Evolutionary conservation across 2,329 filamentous ascomycete species (phyloP).

Genomic region (Cephalotrichum gorgonifer): DNA sequence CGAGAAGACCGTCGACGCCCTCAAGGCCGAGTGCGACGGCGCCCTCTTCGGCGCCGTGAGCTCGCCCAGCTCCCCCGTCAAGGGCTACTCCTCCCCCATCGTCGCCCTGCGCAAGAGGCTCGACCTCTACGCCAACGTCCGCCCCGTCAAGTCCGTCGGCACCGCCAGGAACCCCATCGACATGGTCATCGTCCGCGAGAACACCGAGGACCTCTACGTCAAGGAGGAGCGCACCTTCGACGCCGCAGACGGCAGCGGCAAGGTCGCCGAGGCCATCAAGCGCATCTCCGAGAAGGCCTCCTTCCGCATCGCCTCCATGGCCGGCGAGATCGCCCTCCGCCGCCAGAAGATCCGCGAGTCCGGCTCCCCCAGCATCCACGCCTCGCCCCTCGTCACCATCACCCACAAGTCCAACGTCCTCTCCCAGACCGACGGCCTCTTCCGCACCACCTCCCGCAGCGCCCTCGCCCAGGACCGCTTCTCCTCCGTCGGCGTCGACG

Average conservation of each 20-base stretch:
- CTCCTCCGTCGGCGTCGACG: constrained; percentile 60
- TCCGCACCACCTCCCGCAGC: constrained; percentile 67
- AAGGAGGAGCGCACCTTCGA: constrained; percentile 88
- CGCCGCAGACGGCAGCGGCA: constrained; percentile 55
- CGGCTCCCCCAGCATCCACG: constrained; percentile 49
- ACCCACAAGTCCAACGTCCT: constrained; percentile 98
- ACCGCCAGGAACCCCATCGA: constrained; percentile 66
- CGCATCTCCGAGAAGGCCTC: constrained; percentile 82
- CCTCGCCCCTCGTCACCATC: constrained; percentile 72
- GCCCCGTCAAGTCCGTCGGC: constrained; percentile 77
- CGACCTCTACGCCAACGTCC: constrained; percentile 93
- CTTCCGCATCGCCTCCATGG: constrained; percentile 81
- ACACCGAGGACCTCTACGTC: constrained; percentile 97
- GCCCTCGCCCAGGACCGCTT: constrained; percentile 61
- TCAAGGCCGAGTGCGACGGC: constrained; percentile 86
- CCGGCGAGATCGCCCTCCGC: constrained; percentile 84
- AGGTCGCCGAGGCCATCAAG: constrained; percentile 95
- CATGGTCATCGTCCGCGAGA: constrained; percentile 96
- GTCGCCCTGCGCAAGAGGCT: constrained; percentile 93
- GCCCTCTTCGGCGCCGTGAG: constrained; percentile 93
- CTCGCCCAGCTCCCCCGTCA: constrained; percentile 76
- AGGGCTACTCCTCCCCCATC: constrained; percentile 93
- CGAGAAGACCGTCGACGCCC: constrained; percentile 79
- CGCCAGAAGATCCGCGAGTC: constrained; percentile 68
- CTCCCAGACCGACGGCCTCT: constrained; percentile 91